Evolutionary conservation across 352 stramenopile genomes (phyloP).

Genomic region (Blastocystis sp.): DNA sequence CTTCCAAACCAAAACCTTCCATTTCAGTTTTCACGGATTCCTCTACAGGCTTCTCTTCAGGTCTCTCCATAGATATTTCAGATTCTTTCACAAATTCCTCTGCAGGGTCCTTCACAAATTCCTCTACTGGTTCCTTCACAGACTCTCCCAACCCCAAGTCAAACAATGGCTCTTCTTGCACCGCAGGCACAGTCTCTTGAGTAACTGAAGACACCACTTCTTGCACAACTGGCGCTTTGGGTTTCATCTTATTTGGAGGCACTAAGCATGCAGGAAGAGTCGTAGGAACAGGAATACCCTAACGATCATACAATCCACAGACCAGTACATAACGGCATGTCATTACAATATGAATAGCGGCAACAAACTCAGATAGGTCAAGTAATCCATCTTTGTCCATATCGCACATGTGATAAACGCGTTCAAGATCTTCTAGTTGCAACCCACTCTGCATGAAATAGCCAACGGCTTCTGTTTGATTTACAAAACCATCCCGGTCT

Average conservation of each 20-base stretch:
- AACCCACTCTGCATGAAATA: constrained; percentile 53
- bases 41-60: not conserved
- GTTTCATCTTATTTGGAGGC: constrained; percentile 8
- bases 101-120: not conserved
- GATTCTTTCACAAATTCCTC: not conserved
- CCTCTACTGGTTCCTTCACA: not conserved
- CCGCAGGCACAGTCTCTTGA: not conserved
- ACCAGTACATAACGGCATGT: constrained; percentile 22
- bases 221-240: not conserved
- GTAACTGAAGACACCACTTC: not conserved
- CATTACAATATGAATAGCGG: constrained; percentile 58
- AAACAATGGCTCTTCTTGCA: not conserved
- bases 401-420: constrained; percentile 59
- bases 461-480: constrained; percentile 23
- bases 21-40: not conserved
- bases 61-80: not conserved
- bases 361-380: constrained; percentile 37
- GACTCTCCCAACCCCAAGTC: not conserved
- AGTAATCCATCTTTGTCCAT: constrained; percentile 41
- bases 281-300: constrained; percentile 43
- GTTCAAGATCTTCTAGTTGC: not conserved
- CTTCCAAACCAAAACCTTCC: not conserved
- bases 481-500: constrained; percentile 34
- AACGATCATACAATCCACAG: not conserved
- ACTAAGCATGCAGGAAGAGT: constrained; percentile 23